Percentiles rank a stretch among this genome's conserved stretches.
These are phyloP conservation scores for bread wheat (Triticum aestivum) DNA, from an alignment of 176 grass and related monocot genomes.

Conservation along the genomic window IWGSC_CS_RefSeq_v2.1 NC_057814.1:390680753-390681252, in stretches of 20 bases:
- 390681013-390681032: conserved; percentile 24
- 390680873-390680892: conserved; percentile 24
- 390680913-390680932: conserved; percentile 33
- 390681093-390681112: conserved; percentile 4
- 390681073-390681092: not conserved
- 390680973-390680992: conserved; percentile 35
- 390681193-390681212: conserved; percentile 30
- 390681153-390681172: conserved; percentile 32
- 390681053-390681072: conserved; percentile 36
- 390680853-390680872: conserved; percentile 31
- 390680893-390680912: conserved; percentile 39
- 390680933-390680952: conserved; percentile 32
- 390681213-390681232: conserved; percentile 22
- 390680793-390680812: too few relatives aligned
- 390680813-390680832: too few relatives aligned
- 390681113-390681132: conserved; percentile 15
- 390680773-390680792: too few relatives aligned
- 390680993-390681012: conserved; percentile 23
- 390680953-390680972: conserved; percentile 35
- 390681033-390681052: conserved; percentile 25
- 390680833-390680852: too few relatives aligned
- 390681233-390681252: conserved; percentile 12
- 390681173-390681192: conserved; percentile 31
- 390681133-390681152: conserved; percentile 11
- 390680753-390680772: too few relatives aligned